These are phyloP conservation scores for Candolleomyces aberdarensis DNA, from an alignment of 768 basidiomycete species.

Conservation along the genomic window DNA sequence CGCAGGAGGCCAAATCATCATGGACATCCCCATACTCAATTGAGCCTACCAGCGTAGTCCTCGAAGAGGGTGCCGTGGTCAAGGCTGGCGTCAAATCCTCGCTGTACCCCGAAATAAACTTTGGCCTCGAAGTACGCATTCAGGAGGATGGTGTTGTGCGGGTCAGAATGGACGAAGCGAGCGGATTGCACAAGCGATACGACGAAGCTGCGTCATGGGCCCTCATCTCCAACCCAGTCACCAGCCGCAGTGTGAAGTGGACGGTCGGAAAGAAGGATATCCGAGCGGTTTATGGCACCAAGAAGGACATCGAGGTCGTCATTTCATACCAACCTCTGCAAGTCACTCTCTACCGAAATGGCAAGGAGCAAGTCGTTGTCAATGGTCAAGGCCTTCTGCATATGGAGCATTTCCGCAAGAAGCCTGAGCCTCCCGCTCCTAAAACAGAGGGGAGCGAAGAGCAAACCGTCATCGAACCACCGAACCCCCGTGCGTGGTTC, in stretches of 20 bases:
- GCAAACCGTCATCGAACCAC: constrained; percentile 51
- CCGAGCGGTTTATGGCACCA: constrained; percentile 61
- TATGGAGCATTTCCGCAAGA: constrained; percentile 95
- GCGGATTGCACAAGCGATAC: constrained; percentile 78
- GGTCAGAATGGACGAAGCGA: constrained; percentile 90
- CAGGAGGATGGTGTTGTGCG: constrained; percentile 87
- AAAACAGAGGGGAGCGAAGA: constrained; percentile 39
- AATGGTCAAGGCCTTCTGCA: constrained; percentile 90
- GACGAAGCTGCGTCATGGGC: constrained; percentile 93
- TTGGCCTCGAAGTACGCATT: constrained; percentile 77
- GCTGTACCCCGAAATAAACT: constrained; percentile 82
- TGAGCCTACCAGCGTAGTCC: constrained; percentile 52
- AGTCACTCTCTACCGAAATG: constrained; percentile 67
- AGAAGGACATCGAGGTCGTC: constrained; percentile 61
- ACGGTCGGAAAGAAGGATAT: constrained; percentile 60
- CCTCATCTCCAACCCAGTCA: constrained; percentile 64
- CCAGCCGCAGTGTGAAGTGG: constrained; percentile 64
- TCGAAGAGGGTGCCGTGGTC: constrained; percentile 56
- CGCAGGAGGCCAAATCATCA: constrained; percentile 47
- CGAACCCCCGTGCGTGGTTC: constrained; percentile 70
- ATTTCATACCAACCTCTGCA: constrained; percentile 76
- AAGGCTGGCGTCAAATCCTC: constrained; percentile 75
- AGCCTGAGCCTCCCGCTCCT: constrained; percentile 41
- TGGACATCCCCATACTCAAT: constrained; percentile 92
- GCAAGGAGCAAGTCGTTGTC: constrained; percentile 81